These are phyloP conservation scores for Austropuccinia psidii DNA, from an alignment of 1,284 basidiomycete genomes.

Conservation along the genomic window DNA sequence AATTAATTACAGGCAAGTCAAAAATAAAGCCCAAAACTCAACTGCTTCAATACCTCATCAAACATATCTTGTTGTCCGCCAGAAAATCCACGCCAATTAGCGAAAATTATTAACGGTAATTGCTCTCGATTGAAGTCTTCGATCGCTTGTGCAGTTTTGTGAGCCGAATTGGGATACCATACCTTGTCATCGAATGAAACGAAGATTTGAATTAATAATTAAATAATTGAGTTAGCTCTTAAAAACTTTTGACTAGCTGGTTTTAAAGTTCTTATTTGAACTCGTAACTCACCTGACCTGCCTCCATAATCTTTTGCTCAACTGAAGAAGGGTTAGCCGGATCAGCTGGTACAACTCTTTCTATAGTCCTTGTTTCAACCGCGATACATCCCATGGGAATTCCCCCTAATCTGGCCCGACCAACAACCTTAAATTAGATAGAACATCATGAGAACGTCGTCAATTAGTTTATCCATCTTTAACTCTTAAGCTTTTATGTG, in stretches of 20 bases:
- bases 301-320: constrained; percentile 97
- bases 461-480: background rate
- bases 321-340: constrained; percentile 97
- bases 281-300: constrained; percentile 60
- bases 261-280: background rate
- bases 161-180: constrained; percentile 99
- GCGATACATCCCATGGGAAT: constrained; percentile 98
- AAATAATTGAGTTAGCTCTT: background rate
- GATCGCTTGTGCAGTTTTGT: constrained; percentile 99
- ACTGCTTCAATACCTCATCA: constrained; percentile 47
- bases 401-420: constrained; percentile 89
- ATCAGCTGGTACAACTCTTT: constrained; percentile 93
- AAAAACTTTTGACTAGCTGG: background rate
- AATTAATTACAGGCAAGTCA: background rate
- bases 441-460: background rate
- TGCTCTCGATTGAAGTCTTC: constrained; percentile 97
- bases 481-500: background rate
- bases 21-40: background rate
- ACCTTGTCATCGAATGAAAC: constrained; percentile 48
- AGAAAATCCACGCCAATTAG: constrained; percentile 99
- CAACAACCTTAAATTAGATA: constrained; percentile 55
- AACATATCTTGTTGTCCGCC: constrained; percentile 97
- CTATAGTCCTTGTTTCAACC: constrained; percentile 94
- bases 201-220: too few species aligned
- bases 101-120: constrained; percentile 94